Evolutionary conservation across 192 early-diverging fungal species (phyloP).

Genomic region (Tieghemiomyces parasiticus): DNA sequence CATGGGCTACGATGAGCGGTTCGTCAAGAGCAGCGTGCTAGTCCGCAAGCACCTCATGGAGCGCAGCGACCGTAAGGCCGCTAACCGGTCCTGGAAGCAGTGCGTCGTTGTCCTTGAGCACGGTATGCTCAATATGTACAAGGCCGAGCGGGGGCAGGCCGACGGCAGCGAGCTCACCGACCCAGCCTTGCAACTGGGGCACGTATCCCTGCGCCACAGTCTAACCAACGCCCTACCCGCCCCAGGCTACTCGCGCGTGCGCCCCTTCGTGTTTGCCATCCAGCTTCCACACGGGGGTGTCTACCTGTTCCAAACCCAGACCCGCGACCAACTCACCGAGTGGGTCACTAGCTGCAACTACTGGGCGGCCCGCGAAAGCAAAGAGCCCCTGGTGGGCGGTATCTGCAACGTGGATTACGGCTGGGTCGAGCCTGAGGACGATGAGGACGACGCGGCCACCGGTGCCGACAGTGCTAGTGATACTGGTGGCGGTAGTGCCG

Average conservation of each 20-base stretch:
- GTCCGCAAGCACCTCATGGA: constrained; percentile 80
- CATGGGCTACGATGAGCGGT: constrained; percentile 11
- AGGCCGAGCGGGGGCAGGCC: constrained; percentile 37
- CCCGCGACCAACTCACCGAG: constrained; percentile 48
- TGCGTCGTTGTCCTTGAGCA: constrained; percentile 56
- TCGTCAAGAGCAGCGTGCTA: constrained; percentile 56
- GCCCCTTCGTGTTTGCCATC: constrained; percentile 75
- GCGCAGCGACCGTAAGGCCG: constrained; percentile 56
- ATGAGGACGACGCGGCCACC: not conserved
- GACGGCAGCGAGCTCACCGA: constrained; percentile 32
- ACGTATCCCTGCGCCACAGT: constrained; percentile 58
- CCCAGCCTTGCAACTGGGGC: constrained; percentile 32
- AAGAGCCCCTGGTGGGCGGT: constrained; percentile 77
- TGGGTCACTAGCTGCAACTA: constrained; percentile 88
- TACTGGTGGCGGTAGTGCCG: not conserved
- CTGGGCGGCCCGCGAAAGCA: constrained; percentile 84
- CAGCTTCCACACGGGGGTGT: constrained; percentile 67
- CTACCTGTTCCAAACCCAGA: constrained; percentile 77
- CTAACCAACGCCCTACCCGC: constrained; percentile 70
- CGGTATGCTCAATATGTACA: constrained; percentile 72
- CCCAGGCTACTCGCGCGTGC: constrained; percentile 63
- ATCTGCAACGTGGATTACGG: constrained; percentile 89
- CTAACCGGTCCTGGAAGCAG: constrained; percentile 75
- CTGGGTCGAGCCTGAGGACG: constrained; percentile 40
- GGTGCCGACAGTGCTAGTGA: not conserved